Conservation (phyloP, 2,329 filamentous ascomycete species). For the Coniochaeta pulveracea region DNA sequence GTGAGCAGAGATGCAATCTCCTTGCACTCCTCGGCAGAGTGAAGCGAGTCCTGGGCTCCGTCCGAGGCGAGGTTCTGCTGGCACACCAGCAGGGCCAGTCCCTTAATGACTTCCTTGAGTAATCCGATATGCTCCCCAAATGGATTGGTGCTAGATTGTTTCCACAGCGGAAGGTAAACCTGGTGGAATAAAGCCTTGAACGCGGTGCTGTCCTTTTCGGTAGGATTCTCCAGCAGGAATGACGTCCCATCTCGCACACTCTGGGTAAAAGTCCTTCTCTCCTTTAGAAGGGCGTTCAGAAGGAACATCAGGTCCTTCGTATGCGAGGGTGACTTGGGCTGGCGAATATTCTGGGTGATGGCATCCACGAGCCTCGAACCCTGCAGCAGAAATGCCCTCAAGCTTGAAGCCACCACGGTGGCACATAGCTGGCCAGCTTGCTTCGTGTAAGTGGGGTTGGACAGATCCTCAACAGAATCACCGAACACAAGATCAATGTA, state of each 20-base stretch:
- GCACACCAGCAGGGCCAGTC: constrained; percentile 31
- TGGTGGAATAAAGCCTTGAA: constrained; percentile 30
- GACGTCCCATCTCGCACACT: no score
- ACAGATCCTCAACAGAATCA: constrained; percentile 42
- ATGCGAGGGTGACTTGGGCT: constrained; percentile 37
- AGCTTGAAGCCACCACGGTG: constrained; percentile 35
- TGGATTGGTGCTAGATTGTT: constrained; percentile 16
- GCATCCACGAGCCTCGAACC: constrained; percentile 33
- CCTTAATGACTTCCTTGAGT: constrained; percentile 31
- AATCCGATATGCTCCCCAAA: constrained; percentile 27
- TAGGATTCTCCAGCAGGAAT: no score
- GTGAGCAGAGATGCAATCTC: constrained; percentile 22
- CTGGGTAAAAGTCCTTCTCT: constrained; percentile 26
- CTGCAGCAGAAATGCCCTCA: constrained; percentile 34
- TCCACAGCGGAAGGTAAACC: constrained; percentile 27
- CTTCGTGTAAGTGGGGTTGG: constrained; percentile 38
- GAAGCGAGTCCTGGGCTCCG: constrained; percentile 16
- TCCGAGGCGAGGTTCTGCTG: constrained; percentile 21
- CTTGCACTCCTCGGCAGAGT: constrained; percentile 20
- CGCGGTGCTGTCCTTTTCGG: no score
- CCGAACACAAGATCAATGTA: constrained; percentile 37
- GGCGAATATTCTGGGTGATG: constrained; percentile 36
- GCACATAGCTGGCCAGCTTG: constrained; percentile 40
- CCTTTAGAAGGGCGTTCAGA: constrained; percentile 37
- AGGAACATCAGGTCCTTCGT: constrained; percentile 39